Base-by-base conservation (phyloP, 78 protist species). In the Isochrysis galbana region DNA sequence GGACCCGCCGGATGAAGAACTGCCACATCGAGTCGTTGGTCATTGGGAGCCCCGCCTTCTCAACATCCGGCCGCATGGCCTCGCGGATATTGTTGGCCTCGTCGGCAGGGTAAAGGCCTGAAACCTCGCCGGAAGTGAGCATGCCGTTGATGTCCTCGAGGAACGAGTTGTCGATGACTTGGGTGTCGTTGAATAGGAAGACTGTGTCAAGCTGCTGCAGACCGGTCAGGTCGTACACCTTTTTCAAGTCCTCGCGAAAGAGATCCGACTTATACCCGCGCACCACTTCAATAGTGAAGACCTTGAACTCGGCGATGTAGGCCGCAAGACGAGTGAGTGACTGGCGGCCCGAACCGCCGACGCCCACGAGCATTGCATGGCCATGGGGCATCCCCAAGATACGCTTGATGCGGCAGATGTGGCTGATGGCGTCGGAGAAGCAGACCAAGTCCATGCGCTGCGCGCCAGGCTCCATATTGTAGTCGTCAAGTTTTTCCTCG, bases 41-140 rank as follows among this genome's bases (percentile, higher is more conserved):
- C 67, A 51, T 93, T 48, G 91, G 51, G 44, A 91, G 69, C 5
- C 90, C 95, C 55, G 39, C 82, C 25, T 0, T 45, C 34, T 46
- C 91, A 26, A 72, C 94, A 22, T 80, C 61, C 1, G 90, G 90
- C 48, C 91, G 70, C 86, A 94, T 84, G 39, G 87, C 77, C 39
- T 47, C 67, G 61, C 93, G 48, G 41, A 96, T 93, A 19, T 38
- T 10, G 5, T 91, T 95, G 61, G 89, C 70, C 48, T 96, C 98
- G 5, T 95, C 96, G 0, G 87, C 25, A 7, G 47, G 93, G 42
- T 94, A 95, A 21, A 97, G 90, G 93, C 95, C 95, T 34, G 98
- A 96, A 19, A 97, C 95, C 89, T 97, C 98, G n/a, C 98, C 98
- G 19, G 95, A 86, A 88, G 95, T 94, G 44, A 97, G 93, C 32